phyloP scores from a whole-genome alignment of 169 alveolate species.

The Theileria luwenshuni region DNA sequence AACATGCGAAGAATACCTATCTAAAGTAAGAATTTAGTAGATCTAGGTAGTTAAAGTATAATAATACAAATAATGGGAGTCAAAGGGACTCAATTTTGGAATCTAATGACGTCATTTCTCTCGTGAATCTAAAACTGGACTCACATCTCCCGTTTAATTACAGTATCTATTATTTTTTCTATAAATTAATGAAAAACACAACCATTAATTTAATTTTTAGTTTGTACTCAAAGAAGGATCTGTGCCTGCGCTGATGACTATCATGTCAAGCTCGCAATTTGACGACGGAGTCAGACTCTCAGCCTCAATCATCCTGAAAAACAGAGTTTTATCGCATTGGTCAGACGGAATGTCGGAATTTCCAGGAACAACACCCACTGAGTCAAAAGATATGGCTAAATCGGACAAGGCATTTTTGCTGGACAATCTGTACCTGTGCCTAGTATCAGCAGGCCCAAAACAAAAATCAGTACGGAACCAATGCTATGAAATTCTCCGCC shows the following conservation, averaged over 20 bases:
- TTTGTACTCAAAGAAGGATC: conserved; percentile 41
- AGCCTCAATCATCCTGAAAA: conserved; percentile 65
- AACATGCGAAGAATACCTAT: conserved; percentile 53
- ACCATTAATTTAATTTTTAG: conserved; percentile 8
- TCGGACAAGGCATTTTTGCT: conserved; percentile 38
- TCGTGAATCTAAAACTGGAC: too few species aligned
- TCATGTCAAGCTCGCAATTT: conserved; percentile 35
- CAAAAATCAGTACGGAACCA: conserved; percentile 40
- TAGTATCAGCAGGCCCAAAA: conserved; percentile 37
- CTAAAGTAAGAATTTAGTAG: conserved; percentile 37
- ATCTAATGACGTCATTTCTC: too few species aligned
- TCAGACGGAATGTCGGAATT: too few species aligned
- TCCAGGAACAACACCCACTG: not conserved
- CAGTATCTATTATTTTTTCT: not conserved
- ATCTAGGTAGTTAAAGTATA: too few species aligned
- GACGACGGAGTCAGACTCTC: conserved; percentile 53
- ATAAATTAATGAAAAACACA: too few species aligned
- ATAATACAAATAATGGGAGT: too few species aligned
- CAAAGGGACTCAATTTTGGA: too few species aligned
- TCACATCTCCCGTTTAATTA: not conserved
- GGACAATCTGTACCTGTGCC: conserved; percentile 46
- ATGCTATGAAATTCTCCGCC: conserved; percentile 60
- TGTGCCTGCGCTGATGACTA: conserved; percentile 33
- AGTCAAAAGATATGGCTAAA: not conserved
- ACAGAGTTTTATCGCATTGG: conserved; percentile 51